Evolutionary conservation across 345 rosid species (phyloP).

Genomic region (Noccaea bulbosa): DNA sequence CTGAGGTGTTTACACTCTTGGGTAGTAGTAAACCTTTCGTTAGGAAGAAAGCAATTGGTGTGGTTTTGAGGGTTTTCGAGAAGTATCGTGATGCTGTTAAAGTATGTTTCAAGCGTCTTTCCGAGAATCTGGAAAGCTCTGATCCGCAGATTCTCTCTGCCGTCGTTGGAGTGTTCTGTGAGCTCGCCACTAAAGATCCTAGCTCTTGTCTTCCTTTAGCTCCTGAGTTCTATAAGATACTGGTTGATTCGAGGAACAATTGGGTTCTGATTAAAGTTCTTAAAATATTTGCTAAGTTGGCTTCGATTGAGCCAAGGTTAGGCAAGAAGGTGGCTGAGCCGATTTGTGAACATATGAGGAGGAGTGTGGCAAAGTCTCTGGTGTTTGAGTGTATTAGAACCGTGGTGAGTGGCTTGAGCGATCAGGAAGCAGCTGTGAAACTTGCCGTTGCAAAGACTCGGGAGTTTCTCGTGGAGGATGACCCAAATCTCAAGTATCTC

Average conservation of each 20-base stretch:
- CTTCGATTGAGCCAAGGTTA: constrained; percentile 79
- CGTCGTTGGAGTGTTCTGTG: constrained; percentile 79
- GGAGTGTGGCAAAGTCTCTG: constrained; percentile 83
- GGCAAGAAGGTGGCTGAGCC: constrained; percentile 83
- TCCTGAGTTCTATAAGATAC: constrained; percentile 74
- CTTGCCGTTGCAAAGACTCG: constrained; percentile 64
- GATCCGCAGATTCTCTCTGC: constrained; percentile 69
- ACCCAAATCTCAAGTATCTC: constrained; percentile 89
- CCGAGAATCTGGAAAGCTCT: constrained; percentile 78
- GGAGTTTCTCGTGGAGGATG: constrained; percentile 80
- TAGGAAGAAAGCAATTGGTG: constrained; percentile 73
- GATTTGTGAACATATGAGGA: constrained; percentile 82
- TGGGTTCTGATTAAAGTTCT: constrained; percentile 89
- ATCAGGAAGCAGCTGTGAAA: constrained; percentile 83
- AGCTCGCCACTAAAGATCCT: constrained; percentile 73
- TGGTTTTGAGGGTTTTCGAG: constrained; percentile 71
- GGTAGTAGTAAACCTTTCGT: constrained; percentile 65
- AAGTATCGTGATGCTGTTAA: constrained; percentile 86
- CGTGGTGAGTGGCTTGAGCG: constrained; percentile 71
- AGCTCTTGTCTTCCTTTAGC: constrained; percentile 80
- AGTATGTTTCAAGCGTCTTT: constrained; percentile 85
- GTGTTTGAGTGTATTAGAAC: constrained; percentile 87
- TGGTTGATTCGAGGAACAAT: constrained; percentile 84
- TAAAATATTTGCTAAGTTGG: constrained; percentile 79
- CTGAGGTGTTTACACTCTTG: constrained; percentile 75